These are phyloP conservation scores for Manihot esculenta DNA, from an alignment of 441 rosid genomes.

Conservation along the genomic window DNA sequence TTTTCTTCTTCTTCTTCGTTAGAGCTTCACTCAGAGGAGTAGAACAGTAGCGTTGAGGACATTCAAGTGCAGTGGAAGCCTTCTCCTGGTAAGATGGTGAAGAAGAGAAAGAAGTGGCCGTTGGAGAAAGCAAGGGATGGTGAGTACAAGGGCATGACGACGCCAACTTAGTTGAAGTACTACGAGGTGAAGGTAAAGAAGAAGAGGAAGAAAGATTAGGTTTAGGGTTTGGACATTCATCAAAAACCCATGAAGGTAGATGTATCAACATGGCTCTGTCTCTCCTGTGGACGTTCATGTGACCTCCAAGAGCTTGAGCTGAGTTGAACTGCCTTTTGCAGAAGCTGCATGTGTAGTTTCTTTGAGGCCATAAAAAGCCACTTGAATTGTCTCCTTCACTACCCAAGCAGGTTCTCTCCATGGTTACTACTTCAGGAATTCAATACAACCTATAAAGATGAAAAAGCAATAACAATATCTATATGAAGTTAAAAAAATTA, in stretches of 20 bases:
- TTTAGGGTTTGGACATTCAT: slow-evolving; percentile 36
- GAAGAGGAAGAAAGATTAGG: slow-evolving; percentile 23
- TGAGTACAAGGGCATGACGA: no score
- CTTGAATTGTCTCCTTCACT: slow-evolving; percentile 35
- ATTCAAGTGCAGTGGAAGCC: slow-evolving; percentile 8
- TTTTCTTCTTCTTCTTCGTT: slow-evolving; percentile 23
- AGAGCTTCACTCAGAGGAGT: slow-evolving; percentile 19
- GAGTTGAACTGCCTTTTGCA: slow-evolving; percentile 74
- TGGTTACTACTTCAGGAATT: slow-evolving; percentile 20
- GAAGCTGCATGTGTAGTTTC: slow-evolving; percentile 63
- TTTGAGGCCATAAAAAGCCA: slow-evolving; percentile 57
- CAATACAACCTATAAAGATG: slow-evolving; percentile 13
- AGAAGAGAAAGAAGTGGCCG: slow-evolving; percentile 12
- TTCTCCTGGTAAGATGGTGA: slow-evolving; percentile 20
- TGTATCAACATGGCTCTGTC: slow-evolving; percentile 75
- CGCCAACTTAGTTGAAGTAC: no score
- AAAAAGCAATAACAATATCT: neutral
- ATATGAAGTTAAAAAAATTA: neutral
- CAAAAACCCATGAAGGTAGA: slow-evolving; percentile 55
- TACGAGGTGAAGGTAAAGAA: slow-evolving; percentile 17
- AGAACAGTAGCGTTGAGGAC: neutral
- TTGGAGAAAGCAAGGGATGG: neutral
- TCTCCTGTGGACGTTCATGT: slow-evolving; percentile 83
- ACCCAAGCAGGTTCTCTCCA: slow-evolving; percentile 32
- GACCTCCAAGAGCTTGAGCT: slow-evolving; percentile 94